A percentile compares a stretch with the other conserved stretches of the same genome.
Evolutionary conservation across 352 stramenopile genomes (phyloP).

Genomic region (Globisporangium recalcitrans): DNA sequence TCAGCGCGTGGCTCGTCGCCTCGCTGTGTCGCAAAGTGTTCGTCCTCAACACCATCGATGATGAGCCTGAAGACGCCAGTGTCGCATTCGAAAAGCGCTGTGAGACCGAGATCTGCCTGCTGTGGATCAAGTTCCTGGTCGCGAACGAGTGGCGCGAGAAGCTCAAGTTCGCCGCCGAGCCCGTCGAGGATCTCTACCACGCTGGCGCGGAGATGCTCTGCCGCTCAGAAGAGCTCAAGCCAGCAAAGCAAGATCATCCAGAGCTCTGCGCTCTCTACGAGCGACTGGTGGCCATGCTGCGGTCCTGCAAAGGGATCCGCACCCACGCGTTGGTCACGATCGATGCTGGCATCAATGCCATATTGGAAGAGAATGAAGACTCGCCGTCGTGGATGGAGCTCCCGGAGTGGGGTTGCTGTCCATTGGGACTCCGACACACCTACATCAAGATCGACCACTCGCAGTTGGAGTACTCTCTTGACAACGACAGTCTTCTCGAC

Average conservation of each 20-base stretch:
- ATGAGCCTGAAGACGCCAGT: background rate
- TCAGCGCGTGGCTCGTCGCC: slow-evolving; percentile 51
- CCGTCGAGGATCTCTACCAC: slow-evolving; percentile 57
- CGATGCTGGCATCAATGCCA: slow-evolving; percentile 21
- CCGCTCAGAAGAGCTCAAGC: slow-evolving; percentile 23
- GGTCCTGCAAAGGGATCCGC: slow-evolving; percentile 42
- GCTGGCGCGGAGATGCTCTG: slow-evolving; percentile 54
- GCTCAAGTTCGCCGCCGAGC: slow-evolving; percentile 51
- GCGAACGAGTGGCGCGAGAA: slow-evolving; percentile 63
- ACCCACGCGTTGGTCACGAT: slow-evolving; percentile 33
- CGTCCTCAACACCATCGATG: slow-evolving; percentile 1
- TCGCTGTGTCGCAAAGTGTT: slow-evolving; percentile 50
- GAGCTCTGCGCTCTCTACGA: slow-evolving; percentile 21
- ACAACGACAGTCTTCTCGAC: slow-evolving; percentile 35
- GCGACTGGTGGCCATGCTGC: slow-evolving; percentile 31
- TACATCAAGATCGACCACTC: slow-evolving; percentile 22
- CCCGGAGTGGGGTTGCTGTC: slow-evolving; percentile 32
- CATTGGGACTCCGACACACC: slow-evolving; percentile 39
- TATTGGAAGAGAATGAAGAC: slow-evolving; percentile 9
- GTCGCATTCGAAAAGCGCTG: background rate
- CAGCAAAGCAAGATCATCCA: background rate
- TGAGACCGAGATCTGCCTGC: slow-evolving; percentile 35
- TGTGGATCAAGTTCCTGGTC: slow-evolving; percentile 61
- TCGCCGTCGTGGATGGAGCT: slow-evolving; percentile 31
- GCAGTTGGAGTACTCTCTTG: slow-evolving; percentile 34